Conservation (phyloP, 2,329 filamentous ascomycete genomes). For the Epichloe coenophiala region DNA sequence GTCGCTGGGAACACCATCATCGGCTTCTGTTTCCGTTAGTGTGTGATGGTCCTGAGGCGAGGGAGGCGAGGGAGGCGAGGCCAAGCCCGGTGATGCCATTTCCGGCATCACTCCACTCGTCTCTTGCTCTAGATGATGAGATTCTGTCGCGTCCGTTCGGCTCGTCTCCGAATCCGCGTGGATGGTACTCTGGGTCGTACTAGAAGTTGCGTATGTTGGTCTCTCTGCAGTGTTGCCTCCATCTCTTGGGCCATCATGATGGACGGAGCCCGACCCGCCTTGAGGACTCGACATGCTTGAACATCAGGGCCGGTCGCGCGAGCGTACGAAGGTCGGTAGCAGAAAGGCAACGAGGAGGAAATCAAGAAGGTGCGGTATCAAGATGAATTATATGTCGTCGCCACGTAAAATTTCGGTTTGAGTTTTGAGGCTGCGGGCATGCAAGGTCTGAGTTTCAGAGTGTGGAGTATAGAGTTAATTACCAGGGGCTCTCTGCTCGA, state of each 20-base stretch:
- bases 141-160: neutral
- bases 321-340: neutral
- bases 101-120: no score
- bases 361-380: neutral
- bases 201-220: neutral
- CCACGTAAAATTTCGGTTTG: neutral
- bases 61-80: no score
- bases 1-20: neutral
- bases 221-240: neutral
- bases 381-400: neutral
- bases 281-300: conserved; percentile 23
- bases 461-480: neutral
- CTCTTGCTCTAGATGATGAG: neutral
- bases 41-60: neutral
- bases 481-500: neutral
- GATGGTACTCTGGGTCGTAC: neutral
- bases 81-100: no score
- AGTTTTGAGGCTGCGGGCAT: neutral
- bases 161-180: neutral
- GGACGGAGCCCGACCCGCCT: conserved; percentile 10
- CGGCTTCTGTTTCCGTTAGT: neutral
- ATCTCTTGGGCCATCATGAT: conserved; percentile 3
- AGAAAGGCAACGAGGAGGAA: no score
- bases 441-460: conserved; percentile 1
- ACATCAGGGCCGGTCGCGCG: conserved; percentile 9